Conservation (phyloP, 495 filamentous ascomycete species). For the Rhypophila decipiens region DNA sequence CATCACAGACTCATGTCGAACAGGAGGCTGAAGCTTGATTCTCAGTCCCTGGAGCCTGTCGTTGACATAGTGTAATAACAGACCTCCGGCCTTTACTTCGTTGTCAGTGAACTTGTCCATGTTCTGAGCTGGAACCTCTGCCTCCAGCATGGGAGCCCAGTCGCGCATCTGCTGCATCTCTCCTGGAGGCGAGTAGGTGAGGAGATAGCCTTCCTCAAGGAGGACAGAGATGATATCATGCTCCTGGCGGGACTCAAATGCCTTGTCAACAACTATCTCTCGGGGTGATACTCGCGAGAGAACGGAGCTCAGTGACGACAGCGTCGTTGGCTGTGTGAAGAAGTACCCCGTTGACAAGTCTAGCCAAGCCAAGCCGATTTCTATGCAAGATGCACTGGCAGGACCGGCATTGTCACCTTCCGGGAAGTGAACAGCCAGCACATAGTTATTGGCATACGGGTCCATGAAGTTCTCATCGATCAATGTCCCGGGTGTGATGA, state of each 20-base stretch:
- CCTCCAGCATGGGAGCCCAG: slow-evolving; percentile 75
- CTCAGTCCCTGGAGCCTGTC: slow-evolving; percentile 69
- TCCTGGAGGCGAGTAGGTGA: slow-evolving; percentile 47
- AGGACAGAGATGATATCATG: slow-evolving; percentile 38
- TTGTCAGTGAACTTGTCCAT: slow-evolving; percentile 35
- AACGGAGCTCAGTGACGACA: slow-evolving; percentile 65
- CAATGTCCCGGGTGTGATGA: slow-evolving; percentile 89
- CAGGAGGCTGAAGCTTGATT: slow-evolving; percentile 79
- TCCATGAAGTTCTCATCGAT: slow-evolving; percentile 98
- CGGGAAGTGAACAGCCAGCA: slow-evolving; percentile 65
- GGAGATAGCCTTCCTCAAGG: slow-evolving; percentile 51
- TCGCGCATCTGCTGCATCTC: slow-evolving; percentile 49
- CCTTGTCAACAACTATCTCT: slow-evolving; percentile 73
- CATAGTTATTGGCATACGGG: slow-evolving; percentile 83
- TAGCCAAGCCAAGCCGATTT: slow-evolving; percentile 82
- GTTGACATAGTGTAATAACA: slow-evolving; percentile 76
- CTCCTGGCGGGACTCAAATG: slow-evolving; percentile 42
- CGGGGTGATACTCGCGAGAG: slow-evolving; percentile 76
- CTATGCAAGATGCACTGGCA: slow-evolving; percentile 6
- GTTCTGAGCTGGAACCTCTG: slow-evolving; percentile 43
- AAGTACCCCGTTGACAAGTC: slow-evolving; percentile 94
- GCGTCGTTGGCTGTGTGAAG: slow-evolving; percentile 72
- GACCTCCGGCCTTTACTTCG: slow-evolving; percentile 62
- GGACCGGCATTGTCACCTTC: not conserved
- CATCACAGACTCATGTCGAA: slow-evolving; percentile 68